phyloP scores from a whole-genome alignment of 495 filamentous ascomycete species.

The Lepidopterella palustris region DNA sequence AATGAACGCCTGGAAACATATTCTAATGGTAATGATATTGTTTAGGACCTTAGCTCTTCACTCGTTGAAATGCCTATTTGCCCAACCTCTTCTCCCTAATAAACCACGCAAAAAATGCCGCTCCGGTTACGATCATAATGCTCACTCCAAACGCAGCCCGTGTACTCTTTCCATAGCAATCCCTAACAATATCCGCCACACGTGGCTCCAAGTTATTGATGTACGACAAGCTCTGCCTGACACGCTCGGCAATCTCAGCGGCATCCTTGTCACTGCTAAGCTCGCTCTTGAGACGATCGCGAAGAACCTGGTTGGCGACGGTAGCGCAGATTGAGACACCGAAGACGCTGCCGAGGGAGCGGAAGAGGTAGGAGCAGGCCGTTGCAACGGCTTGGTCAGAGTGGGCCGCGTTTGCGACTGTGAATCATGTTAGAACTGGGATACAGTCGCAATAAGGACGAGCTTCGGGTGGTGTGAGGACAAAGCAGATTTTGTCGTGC shows the following conservation, averaged over 20 bases:
- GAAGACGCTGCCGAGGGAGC: constrained; percentile 70
- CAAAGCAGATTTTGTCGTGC: too few relatives aligned
- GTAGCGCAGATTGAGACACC: constrained; percentile 66
- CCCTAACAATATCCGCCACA: constrained; percentile 54
- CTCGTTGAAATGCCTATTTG: background rate
- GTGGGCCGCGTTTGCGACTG: constrained; percentile 58
- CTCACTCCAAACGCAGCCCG: constrained; percentile 33
- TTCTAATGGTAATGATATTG: too few relatives aligned
- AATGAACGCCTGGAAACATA: too few relatives aligned
- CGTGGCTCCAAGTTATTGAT: constrained; percentile 61
- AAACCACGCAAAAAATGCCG: constrained; percentile 32
- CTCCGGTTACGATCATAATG: constrained; percentile 28
- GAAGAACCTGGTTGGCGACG: constrained; percentile 64
- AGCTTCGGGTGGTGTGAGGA: too few relatives aligned
- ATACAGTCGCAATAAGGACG: too few relatives aligned
- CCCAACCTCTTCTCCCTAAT: constrained; percentile 32
- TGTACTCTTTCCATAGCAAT: constrained; percentile 54
- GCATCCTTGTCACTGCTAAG: constrained; percentile 55
- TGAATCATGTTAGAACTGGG: background rate
- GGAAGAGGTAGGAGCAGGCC: constrained; percentile 82
- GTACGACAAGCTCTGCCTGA: constrained; percentile 67
- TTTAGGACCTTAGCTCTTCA: background rate
- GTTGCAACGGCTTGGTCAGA: constrained; percentile 74
- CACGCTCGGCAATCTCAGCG: constrained; percentile 61
- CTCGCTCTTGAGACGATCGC: constrained; percentile 47